Conservation (phyloP, 1,284 basidiomycete genomes). For the Trametes pubescens region DNA sequence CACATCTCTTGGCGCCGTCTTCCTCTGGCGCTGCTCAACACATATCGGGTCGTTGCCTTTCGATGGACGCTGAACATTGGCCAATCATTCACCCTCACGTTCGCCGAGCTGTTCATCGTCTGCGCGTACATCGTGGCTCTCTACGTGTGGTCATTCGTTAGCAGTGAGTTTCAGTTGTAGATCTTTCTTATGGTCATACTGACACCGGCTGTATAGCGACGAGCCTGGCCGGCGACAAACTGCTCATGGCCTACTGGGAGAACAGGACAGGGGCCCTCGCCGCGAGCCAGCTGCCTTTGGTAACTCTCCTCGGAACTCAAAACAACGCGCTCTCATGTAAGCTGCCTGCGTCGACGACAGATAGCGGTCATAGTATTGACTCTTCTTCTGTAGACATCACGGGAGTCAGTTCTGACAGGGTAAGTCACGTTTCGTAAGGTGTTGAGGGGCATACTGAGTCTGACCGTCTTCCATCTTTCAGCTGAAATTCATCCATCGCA, state of each 20-base stretch:
- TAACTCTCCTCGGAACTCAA: constrained; percentile 68
- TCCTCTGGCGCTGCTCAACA: constrained; percentile 50
- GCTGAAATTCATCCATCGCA: constrained; percentile 62
- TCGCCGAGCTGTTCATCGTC: constrained; percentile 56
- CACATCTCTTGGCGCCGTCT: constrained; percentile 42
- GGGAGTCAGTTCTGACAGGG: constrained; percentile 68
- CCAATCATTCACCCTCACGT: constrained; percentile 52
- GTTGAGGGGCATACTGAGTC: neutral
- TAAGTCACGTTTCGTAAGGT: neutral
- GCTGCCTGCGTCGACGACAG: constrained; percentile 32
- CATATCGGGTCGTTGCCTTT: constrained; percentile 57
- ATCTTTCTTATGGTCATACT: neutral
- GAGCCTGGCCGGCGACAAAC: constrained; percentile 43
- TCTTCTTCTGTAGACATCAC: constrained; percentile 53
- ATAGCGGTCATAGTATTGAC: neutral
- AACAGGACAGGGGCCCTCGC: constrained; percentile 60
- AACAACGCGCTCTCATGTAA: constrained; percentile 69
- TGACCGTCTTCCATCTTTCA: constrained; percentile 27
- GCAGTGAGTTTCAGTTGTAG: constrained; percentile 47
- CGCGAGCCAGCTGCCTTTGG: constrained; percentile 66
- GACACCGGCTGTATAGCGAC: constrained; percentile 45
- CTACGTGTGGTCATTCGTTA: constrained; percentile 56
- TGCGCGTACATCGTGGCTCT: constrained; percentile 54
- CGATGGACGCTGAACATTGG: constrained; percentile 56
- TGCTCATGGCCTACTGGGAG: constrained; percentile 52